These are phyloP conservation scores for Mycena rebaudengoi DNA, from an alignment of 768 basidiomycete genomes.

Conservation along the genomic window DNA sequence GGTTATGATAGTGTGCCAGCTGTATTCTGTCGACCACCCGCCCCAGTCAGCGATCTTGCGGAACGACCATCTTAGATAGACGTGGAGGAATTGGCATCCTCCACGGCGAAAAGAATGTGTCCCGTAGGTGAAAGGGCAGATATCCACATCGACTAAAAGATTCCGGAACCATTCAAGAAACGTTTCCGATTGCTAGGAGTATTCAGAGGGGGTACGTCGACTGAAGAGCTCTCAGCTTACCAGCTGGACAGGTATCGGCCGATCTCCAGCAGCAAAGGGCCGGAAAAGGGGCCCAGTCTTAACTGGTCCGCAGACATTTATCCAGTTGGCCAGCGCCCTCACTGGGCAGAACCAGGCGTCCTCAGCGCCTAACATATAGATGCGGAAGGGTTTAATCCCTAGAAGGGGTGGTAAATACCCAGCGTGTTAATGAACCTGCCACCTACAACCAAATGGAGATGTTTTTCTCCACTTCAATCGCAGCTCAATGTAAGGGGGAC, in stretches of 20 bases:
- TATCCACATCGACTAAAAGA: conserved; percentile 36
- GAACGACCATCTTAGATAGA: conserved; percentile 35
- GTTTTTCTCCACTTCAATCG: conserved; percentile 26
- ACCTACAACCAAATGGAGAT: conserved; percentile 28
- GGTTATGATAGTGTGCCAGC: conserved; percentile 35
- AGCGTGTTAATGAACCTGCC: neutral
- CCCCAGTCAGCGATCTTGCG: conserved; percentile 41
- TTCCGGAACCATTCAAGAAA: conserved; percentile 36
- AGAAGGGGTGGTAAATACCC: too few species aligned
- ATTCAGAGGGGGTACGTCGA: neutral
- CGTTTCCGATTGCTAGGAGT: conserved; percentile 28
- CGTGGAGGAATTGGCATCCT: conserved; percentile 39
- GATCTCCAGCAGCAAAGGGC: conserved; percentile 12
- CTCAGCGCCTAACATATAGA: conserved; percentile 3
- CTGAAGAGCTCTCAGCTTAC: neutral
- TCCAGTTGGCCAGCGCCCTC: conserved; percentile 24
- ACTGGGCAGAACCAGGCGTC: conserved; percentile 27
- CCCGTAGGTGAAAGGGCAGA: conserved; percentile 35
- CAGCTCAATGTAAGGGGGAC: neutral
- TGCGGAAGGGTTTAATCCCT: conserved; percentile 29
- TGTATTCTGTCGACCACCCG: conserved; percentile 38
- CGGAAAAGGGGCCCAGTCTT: conserved; percentile 21
- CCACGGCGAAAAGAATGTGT: too few species aligned
- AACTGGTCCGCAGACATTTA: neutral
- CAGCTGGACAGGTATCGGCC: conserved; percentile 21